Base-by-base conservation (phyloP, 2,329 filamentous ascomycete species). In the Aspergillus sp. region DNA sequence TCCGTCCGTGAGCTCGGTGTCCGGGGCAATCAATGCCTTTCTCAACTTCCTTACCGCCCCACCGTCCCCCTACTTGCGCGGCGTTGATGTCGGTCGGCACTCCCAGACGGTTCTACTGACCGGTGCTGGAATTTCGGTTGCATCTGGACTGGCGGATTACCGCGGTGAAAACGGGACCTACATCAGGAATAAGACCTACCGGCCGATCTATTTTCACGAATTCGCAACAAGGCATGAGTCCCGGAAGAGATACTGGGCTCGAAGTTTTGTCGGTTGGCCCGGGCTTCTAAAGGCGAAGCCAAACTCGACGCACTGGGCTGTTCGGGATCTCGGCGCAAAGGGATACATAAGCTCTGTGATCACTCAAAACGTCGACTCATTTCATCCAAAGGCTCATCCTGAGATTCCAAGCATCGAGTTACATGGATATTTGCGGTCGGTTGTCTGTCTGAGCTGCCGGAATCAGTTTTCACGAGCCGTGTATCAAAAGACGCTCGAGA, bases 291-390 rank as follows among this genome's bases (percentile, higher is more conserved):
- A 87, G 64, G 91, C 92, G n/a, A 81, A 80, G 61, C 93, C 94
- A 13, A 98, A 98, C 72, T 80, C 82, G 3, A 89, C 88, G 2
- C 95, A 99, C 79, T 83, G 86, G 73, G 92, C 93, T 2, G 85
- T 98, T 60, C 84, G 86, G 56, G 84, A 89, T 65, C 81, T 98
- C 41, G 91, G 87, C 3, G 77, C 84, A 4, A 80, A 95, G 67
- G 93, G 93, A 2, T 78, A 93, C 54, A 82, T 97, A 47, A 85
- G 84, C 60, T 87, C 82, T 57, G 91, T 97, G 62, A 88, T 99
- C 68, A 98, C 95, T 46, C 95, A 99, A 75, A 98, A 98, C 73
- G 95, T 99, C 55, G 95, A 99, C 79, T 97, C 93, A 2, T 96
- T 99, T 74, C 95, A 99, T 77, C 82, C 85, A 2, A 80, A 80